A percentile compares a stretch with the other conserved stretches of the same genome.
These are phyloP conservation scores for Lactarius pseudohatsudake DNA, from an alignment of 768 basidiomycete species.

Conservation along the genomic window DNA sequence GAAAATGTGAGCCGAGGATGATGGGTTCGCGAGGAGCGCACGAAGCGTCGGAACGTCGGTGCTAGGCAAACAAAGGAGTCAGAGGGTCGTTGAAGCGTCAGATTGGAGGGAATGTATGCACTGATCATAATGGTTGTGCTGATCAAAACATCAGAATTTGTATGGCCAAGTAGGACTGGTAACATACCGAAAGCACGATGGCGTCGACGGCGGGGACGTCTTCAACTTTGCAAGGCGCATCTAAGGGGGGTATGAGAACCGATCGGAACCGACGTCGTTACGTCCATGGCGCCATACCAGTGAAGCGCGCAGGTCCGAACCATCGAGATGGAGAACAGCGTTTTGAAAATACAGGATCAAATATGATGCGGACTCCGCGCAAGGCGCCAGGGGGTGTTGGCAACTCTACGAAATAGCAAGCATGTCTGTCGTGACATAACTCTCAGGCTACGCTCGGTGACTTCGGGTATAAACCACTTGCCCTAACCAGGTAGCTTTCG, in stretches of 20 bases:
- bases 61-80: constrained; percentile 22
- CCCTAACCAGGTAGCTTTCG: constrained; percentile 29
- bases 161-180: neutral
- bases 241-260: constrained; percentile 25
- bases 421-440: constrained; percentile 33
- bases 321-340: constrained; percentile 38
- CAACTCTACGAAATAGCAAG: constrained; percentile 42
- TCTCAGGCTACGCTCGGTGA: neutral
- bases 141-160: neutral
- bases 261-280: no score
- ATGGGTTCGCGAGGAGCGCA: constrained; percentile 31
- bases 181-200: constrained; percentile 48
- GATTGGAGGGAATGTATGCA: constrained; percentile 17
- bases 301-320: constrained; percentile 37
- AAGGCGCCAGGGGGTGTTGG: constrained; percentile 36
- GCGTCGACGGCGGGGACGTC: constrained; percentile 52
- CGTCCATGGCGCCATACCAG: constrained; percentile 33
- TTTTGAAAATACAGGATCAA: constrained; percentile 41
- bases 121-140: constrained; percentile 45
- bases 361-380: constrained; percentile 41
- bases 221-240: constrained; percentile 40
- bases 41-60: constrained; percentile 39
- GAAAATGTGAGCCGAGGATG: constrained; percentile 42
- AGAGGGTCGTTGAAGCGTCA: neutral
- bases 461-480: neutral